These are phyloP conservation scores for Amauroascus verrucosus DNA, from an alignment of 2,329 filamentous ascomycete genomes.

Conservation along the genomic window DNA sequence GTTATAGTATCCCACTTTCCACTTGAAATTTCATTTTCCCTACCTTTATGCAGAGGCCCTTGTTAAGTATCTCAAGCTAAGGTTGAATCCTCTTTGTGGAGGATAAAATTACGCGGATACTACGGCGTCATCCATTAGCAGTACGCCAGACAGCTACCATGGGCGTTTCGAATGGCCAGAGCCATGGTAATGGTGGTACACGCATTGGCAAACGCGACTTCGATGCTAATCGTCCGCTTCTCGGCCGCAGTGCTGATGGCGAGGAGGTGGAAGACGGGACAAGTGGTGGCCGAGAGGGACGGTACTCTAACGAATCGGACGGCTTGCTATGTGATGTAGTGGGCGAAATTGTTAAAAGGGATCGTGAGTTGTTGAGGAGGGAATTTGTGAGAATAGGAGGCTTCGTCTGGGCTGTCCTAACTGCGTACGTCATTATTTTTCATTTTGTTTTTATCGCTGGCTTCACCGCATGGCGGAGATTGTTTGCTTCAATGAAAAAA, in stretches of 20 bases:
- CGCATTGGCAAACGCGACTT: constrained; percentile 40
- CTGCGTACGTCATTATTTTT: constrained; percentile 36
- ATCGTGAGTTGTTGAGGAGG: constrained; percentile 45
- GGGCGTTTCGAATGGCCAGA: not conserved
- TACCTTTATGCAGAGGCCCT: too few relatives aligned
- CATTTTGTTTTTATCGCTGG: too few relatives aligned
- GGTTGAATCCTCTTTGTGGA: too few relatives aligned
- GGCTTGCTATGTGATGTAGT: constrained; percentile 51
- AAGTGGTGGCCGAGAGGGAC: not conserved
- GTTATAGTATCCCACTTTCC: too few relatives aligned
- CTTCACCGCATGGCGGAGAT: too few relatives aligned
- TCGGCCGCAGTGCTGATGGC: constrained; percentile 4
- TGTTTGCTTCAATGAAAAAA: not conserved
- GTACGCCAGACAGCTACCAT: not conserved
- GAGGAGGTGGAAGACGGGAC: not conserved
- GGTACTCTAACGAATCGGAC: constrained; percentile 17
- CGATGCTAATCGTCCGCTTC: constrained; percentile 33
- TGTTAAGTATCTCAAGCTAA: too few relatives aligned
- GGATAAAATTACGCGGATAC: too few relatives aligned
- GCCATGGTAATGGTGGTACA: not conserved
- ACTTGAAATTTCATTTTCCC: too few relatives aligned
- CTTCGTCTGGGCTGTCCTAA: constrained; percentile 52
- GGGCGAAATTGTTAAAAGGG: constrained; percentile 49
- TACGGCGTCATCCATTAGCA: not conserved
- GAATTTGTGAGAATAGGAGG: constrained; percentile 45